Base-by-base conservation (phyloP, 495 filamentous ascomycete species). In the Pyrenopolyporus hunteri region DNA sequence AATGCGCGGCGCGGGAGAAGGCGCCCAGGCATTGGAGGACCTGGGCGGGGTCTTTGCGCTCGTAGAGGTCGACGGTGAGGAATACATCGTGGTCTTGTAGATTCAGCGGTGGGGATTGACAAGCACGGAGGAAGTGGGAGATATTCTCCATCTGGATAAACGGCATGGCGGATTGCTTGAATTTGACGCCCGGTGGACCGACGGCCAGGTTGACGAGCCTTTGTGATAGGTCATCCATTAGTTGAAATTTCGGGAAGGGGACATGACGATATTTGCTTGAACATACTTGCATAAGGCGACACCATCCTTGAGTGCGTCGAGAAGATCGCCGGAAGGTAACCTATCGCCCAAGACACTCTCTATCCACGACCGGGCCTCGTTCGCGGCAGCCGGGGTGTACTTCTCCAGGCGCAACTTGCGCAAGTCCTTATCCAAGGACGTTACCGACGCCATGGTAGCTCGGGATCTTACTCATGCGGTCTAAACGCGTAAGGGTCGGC, bases 61-160 rank as follows among this genome's bases (percentile, higher is more conserved):
- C 95, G 79, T 89, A 98, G 37, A 99, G 85, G 75, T 99, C 95
- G 62, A 98, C 95, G 2, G 95, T 99, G 55, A 97, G 85, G 75
- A 99, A 99, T 61, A 93, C 83, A 71, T 99, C 95, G 77, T 98
- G 95, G 3, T 93, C 85, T 25, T 91, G 92, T 31, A 99, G 83
- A 71, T 86, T 90, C 26, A 99, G 79, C 2, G 95, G 94, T 22
- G 89, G 85, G 32, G 80, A 76, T 72, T 96, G 89, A 75, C 91
- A 92, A 44, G 92, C 90, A 64, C 85, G 86, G 42, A 99, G 86
- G 77, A 97, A 99, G 70, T 94, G 90, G 6, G 93, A 95, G 68
- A 99, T 97, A 67, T 99, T 98, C 72, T 99, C 94, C 94, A 97
- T 98, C 74, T 98, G 95, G 26, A 98, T 93, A 74, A 98, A 98